phyloP scores from a whole-genome alignment of 305 asterid species.

The Fraxinus sp. region DNA sequence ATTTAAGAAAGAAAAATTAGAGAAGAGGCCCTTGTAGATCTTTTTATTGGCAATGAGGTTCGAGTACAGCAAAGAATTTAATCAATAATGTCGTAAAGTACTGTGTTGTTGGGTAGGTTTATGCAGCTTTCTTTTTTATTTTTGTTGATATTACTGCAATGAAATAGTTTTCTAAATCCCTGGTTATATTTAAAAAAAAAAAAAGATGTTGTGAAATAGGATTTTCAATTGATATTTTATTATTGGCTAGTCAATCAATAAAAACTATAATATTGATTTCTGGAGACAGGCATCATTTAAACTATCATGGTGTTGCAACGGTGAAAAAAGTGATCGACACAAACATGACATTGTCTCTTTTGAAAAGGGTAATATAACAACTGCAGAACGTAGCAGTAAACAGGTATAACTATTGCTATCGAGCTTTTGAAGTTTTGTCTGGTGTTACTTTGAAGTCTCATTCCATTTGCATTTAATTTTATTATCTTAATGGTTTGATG shows the following conservation, averaged over 20 bases:
- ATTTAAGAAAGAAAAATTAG: neutral
- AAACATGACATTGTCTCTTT: conserved; percentile 92
- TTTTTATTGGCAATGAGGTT: neutral
- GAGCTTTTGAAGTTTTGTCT: neutral
- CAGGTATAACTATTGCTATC: conserved; percentile 50
- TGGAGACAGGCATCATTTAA: conserved; percentile 82
- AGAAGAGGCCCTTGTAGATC: neutral
- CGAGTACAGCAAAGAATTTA: neutral
- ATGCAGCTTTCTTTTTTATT: neutral
- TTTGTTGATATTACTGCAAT: neutral
- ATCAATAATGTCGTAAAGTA: neutral
- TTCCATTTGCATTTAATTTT: conserved; percentile 5
- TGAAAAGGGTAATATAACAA: conserved; percentile 89
- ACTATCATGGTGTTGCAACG: conserved; percentile 93
- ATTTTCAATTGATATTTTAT: neutral
- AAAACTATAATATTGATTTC: conserved; percentile 23
- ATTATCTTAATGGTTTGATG: neutral
- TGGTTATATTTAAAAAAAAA: neutral
- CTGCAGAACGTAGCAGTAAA: conserved; percentile 93
- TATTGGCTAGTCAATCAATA: neutral
- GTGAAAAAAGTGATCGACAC: conserved; percentile 83
- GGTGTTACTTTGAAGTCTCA: conserved; percentile 6
- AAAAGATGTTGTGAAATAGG: neutral
- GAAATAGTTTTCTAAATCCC: neutral
- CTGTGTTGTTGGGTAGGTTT: neutral